A percentile compares a stretch with the other conserved stretches of the same genome.
Conservation (phyloP, 805 yeast species). For the Brettanomyces nanus region DNA sequence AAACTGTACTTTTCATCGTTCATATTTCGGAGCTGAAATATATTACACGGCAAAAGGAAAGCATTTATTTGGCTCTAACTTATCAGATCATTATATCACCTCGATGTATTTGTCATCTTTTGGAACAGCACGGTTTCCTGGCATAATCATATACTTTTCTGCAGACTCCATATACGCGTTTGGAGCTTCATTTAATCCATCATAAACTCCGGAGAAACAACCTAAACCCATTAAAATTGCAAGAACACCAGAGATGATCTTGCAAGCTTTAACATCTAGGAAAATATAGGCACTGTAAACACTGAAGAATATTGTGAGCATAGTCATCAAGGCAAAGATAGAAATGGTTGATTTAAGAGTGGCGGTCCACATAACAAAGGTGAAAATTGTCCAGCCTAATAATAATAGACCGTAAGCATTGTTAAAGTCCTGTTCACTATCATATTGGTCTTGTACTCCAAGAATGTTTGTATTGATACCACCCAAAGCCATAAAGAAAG, state of each 20-base stretch:
- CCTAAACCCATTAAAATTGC: conserved; percentile 31
- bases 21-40: too few species aligned
- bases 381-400: conserved; percentile 40
- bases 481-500: conserved; percentile 40
- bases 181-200: conserved; percentile 20
- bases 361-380: conserved; percentile 32
- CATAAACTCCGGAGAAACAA: conserved; percentile 35
- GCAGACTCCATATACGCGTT: too few species aligned
- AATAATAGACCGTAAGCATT: conserved; percentile 40
- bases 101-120: too few species aligned
- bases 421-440: conserved; percentile 25
- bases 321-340: conserved; percentile 28
- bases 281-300: conserved; percentile 32
- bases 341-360: conserved; percentile 37
- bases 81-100: too few species aligned
- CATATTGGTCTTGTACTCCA: conserved; percentile 34
- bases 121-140: too few species aligned
- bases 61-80: too few species aligned
- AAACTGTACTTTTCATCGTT: too few species aligned
- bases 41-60: too few species aligned
- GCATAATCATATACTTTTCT: too few species aligned
- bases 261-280: conserved; percentile 22
- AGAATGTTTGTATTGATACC: conserved; percentile 33
- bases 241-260: conserved; percentile 34
- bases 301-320: conserved; percentile 33